Evolutionary conservation across 2,329 filamentous ascomycete species (phyloP).

Genomic region (Rosellinia necatrix): DNA sequence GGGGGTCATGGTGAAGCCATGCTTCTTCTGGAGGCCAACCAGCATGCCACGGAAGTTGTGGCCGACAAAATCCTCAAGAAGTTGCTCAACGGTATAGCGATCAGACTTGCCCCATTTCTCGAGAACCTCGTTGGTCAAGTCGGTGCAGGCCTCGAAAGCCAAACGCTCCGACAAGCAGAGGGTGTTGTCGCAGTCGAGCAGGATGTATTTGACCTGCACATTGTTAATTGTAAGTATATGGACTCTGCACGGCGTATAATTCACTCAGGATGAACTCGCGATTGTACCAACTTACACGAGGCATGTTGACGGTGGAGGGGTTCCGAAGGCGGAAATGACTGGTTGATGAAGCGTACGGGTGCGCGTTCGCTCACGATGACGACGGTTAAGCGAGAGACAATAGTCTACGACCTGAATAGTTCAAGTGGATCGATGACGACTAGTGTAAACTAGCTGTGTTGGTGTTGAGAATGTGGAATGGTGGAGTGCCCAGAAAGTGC

Average conservation of each 20-base stretch:
- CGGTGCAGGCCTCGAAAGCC: constrained; percentile 77
- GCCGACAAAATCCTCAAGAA: constrained; percentile 75
- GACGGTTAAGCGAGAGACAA: not conserved
- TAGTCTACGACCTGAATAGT: constrained; percentile 8
- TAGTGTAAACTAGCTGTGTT: constrained; percentile 14
- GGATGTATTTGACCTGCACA: constrained; percentile 60
- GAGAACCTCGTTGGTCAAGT: constrained; percentile 75
- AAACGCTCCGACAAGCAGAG: constrained; percentile 76
- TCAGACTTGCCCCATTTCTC: constrained; percentile 62
- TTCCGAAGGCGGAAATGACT: not conserved
- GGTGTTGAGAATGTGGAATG: constrained; percentile 18
- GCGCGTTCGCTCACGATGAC: not conserved
- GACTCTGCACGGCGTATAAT: not conserved
- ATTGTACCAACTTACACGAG: constrained; percentile 38
- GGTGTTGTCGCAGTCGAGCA: constrained; percentile 73
- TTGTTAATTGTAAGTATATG: constrained; percentile 22
- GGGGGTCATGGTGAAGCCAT: constrained; percentile 64
- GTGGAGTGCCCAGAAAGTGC: constrained; percentile 25
- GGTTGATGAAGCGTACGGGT: constrained; percentile 3
- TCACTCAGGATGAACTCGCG: not conserved
- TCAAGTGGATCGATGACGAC: constrained; percentile 26
- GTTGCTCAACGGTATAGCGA: constrained; percentile 69
- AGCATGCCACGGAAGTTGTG: constrained; percentile 83
- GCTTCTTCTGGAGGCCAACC: constrained; percentile 68
- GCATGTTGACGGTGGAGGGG: constrained; percentile 36